A percentile compares a stretch with the other conserved stretches of the same genome.
phyloP scores from a whole-genome alignment of 164 flowering plant genomes.

The Piper betle region DNA sequence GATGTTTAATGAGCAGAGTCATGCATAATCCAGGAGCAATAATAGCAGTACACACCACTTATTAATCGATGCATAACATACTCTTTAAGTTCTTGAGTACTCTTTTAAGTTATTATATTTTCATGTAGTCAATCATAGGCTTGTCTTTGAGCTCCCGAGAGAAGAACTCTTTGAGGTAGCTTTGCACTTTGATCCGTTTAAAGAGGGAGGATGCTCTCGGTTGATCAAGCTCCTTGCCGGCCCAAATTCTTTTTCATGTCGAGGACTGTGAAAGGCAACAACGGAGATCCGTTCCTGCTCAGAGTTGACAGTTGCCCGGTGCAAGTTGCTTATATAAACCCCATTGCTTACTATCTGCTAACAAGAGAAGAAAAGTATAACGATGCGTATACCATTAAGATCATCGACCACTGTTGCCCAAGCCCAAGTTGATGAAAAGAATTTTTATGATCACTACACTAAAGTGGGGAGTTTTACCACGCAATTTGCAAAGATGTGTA shows the following conservation, averaged over 20 bases:
- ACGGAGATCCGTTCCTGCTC: not conserved
- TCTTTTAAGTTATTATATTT: no score
- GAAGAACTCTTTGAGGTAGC: not conserved
- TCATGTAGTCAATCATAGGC: not conserved
- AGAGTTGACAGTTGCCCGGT: constrained; percentile 1
- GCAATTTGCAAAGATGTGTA: not conserved
- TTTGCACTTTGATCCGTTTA: not conserved
- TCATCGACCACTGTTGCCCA: no score
- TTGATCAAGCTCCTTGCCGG: not conserved
- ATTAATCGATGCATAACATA: no score
- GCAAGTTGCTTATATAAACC: not conserved
- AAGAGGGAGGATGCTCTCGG: not conserved
- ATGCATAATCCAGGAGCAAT: no score
- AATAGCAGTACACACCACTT: no score
- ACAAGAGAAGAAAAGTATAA: not conserved
- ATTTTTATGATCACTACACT: not conserved
- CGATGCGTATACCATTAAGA: no score
- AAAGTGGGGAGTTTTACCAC: not conserved
- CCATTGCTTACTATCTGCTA: not conserved
- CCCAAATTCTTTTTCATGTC: not conserved
- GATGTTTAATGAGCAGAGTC: no score
- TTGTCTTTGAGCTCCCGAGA: not conserved
- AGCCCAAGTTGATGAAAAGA: not conserved
- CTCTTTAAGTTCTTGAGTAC: no score
- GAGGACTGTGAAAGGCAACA: not conserved